These are phyloP conservation scores for Thielaviopsis populi DNA, from an alignment of 2,329 filamentous ascomycete genomes.

Conservation along the genomic window DNA sequence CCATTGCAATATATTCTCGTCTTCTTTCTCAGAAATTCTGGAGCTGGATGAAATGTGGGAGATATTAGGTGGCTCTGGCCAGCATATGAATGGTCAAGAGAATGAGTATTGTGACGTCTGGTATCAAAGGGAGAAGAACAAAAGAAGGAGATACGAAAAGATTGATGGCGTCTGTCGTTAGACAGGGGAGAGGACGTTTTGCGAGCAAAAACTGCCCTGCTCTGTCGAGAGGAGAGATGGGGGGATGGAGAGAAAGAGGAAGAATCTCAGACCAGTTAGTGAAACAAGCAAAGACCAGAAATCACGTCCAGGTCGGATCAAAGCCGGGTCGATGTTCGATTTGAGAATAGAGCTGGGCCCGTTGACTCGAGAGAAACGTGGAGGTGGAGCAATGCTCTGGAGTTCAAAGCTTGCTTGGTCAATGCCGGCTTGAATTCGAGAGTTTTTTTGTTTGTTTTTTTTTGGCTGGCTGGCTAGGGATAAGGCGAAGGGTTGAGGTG, in stretches of 20 bases:
- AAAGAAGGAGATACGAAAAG: not conserved
- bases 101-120: not conserved
- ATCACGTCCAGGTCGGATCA: not conserved
- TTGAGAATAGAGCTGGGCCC: not conserved
- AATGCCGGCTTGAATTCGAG: not conserved
- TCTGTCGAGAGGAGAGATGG: not conserved
- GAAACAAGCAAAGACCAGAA: slow-evolving; percentile 3
- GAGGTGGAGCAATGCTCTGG: not conserved
- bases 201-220: not conserved
- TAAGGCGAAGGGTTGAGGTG: not conserved
- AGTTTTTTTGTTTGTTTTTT: not conserved
- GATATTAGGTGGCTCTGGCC: not conserved
- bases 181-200: not conserved
- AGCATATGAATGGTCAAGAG: not conserved
- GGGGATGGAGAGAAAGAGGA: not conserved
- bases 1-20: slow-evolving; percentile 29
- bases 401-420: not conserved
- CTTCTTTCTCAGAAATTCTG: not conserved
- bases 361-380: not conserved
- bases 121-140: not conserved
- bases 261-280: not conserved
- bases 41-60: not conserved
- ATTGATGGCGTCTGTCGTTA: not conserved
- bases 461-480: not conserved
- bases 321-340: not conserved